A percentile compares a stretch with the other conserved stretches of the same genome.
These are phyloP conservation scores for Cryptococcus hybrid DNA, from an alignment of 1,284 basidiomycete species.

Conservation along the genomic window DNA sequence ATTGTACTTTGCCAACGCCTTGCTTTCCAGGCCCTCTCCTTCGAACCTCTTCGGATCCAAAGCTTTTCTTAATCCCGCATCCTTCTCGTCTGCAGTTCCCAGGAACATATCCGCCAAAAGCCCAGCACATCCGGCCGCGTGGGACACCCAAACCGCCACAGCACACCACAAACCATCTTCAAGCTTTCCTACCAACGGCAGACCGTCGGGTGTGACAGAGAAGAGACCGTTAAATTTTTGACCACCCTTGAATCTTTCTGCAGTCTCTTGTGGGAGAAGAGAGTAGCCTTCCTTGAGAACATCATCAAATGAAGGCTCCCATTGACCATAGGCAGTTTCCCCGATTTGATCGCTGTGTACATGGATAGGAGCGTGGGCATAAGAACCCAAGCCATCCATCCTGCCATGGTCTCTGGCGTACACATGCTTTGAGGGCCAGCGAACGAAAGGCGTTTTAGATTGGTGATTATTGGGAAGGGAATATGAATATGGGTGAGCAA, in stretches of 20 bases:
- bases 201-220: slow-evolving; percentile 27
- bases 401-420: slow-evolving; percentile 32
- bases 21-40: slow-evolving; percentile 6
- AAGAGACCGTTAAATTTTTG: slow-evolving; percentile 28
- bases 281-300: slow-evolving; percentile 11
- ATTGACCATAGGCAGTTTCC: slow-evolving; percentile 16
- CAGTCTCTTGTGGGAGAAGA: slow-evolving; percentile 14
- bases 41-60: slow-evolving; percentile 36
- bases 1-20: slow-evolving; percentile 21
- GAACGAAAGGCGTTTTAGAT: slow-evolving; percentile 15
- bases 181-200: slow-evolving; percentile 24
- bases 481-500: slow-evolving; percentile 30
- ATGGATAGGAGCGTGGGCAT: slow-evolving; percentile 22
- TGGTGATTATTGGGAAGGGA: slow-evolving; percentile 1
- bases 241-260: slow-evolving; percentile 6
- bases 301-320: slow-evolving; percentile 14
- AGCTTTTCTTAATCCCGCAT: slow-evolving; percentile 12
- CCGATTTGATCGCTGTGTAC: slow-evolving; percentile 3
- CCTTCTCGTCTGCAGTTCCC: slow-evolving; percentile 1
- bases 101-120: slow-evolving; percentile 22
- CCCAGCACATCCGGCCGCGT: slow-evolving; percentile 20
- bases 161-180: slow-evolving; percentile 18
- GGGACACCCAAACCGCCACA: slow-evolving; percentile 30
- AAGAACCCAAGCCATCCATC: slow-evolving; percentile 27
- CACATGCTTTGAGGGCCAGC: slow-evolving; percentile 23